Percentiles rank a stretch among this genome's conserved stretches.
Conservation (phyloP, 148 eudicot species). For the Amaranthus cruentus region DNA sequence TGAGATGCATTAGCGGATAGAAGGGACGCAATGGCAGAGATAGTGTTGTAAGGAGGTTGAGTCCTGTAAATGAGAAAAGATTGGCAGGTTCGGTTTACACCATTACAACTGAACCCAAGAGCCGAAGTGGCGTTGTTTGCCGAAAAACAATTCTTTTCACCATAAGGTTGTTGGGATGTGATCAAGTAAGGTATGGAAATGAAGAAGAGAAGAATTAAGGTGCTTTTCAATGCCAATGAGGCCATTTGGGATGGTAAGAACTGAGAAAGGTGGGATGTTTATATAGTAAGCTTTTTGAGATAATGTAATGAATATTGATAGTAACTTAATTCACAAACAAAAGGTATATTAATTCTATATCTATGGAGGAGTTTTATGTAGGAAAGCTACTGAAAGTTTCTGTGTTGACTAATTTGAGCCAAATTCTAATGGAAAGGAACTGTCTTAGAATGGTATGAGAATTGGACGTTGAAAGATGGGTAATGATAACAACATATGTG, state of each 20-base stretch:
- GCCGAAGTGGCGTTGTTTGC: constrained; percentile 38
- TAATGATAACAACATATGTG: no score
- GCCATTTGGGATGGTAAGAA: constrained; percentile 13
- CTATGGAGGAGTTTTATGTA: neutral
- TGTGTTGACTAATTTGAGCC: constrained; percentile 14
- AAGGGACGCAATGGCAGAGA: constrained; percentile 54
- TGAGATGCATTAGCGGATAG: constrained; percentile 33
- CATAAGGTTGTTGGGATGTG: constrained; percentile 65
- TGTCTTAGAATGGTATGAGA: no score
- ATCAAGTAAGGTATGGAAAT: constrained; percentile 16
- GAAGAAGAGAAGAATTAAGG: constrained; percentile 13
- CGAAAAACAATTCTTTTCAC: constrained; percentile 27
- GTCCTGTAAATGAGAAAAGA: constrained; percentile 66
- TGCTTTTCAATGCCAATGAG: neutral
- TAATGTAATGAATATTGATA: neutral
- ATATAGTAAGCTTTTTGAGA: neutral
- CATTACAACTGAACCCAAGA: constrained; percentile 74
- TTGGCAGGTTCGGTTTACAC: constrained; percentile 47
- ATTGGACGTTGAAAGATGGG: no score
- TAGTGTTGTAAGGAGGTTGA: constrained; percentile 43
- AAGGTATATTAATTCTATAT: neutral
- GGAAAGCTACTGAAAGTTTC: constrained; percentile 18
- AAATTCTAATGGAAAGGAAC: neutral
- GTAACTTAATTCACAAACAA: neutral
- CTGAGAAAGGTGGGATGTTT: no score